Base-by-base conservation (phyloP, 805 yeast species). In the Saturnispora dispora region DNA sequence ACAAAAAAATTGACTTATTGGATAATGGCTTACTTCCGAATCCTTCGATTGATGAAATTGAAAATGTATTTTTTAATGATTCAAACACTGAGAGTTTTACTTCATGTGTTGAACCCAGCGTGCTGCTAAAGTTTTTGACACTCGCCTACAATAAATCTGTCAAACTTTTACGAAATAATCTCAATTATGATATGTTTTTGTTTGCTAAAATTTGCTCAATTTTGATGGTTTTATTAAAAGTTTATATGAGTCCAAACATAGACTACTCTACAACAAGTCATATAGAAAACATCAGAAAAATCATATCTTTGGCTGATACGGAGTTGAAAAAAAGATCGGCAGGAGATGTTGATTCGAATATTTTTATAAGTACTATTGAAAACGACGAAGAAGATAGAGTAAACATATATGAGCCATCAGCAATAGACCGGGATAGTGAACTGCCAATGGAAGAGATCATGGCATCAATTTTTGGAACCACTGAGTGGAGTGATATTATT, bases 141-240 rank as follows among this genome's bases (percentile, higher is more conserved):
- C n/a, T 35, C 5, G 47, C 43, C 7, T 43, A 25, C 18, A 30
- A 27, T 9, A 17, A 32, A 4, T 42, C 47, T 9, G 35, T 48
- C 4, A 41, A 33, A 33, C 35, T 46, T 17, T 4, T 5, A 6
- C 9, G 2, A 32, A 30, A 42, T 25, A 28, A 20, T 2, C 28
- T 33, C 5, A 42, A 48, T n/a, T 48, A 48, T 22, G 44, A 42
- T 25, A 33, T 39, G 17, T 48, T 48, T 18, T 9, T 42, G n/a
- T 22, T 48, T n/a, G 47, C 43, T 5, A 48, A 43, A 36, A 11
- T 48, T 17, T 48, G 43, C 28, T 42, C 47, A 20, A 18, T 48
- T 3, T 35, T 20, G 23, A 22, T 48, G 37, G 30, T 48, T 17
- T 27, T 48, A 8, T 35, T 48, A 17, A 48, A 35, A 13, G 43